Percentiles rank a stretch among this genome's conserved stretches.
phyloP scores from a whole-genome alignment of 768 basidiomycete genomes.

The Rubroboletus satanas region DNA sequence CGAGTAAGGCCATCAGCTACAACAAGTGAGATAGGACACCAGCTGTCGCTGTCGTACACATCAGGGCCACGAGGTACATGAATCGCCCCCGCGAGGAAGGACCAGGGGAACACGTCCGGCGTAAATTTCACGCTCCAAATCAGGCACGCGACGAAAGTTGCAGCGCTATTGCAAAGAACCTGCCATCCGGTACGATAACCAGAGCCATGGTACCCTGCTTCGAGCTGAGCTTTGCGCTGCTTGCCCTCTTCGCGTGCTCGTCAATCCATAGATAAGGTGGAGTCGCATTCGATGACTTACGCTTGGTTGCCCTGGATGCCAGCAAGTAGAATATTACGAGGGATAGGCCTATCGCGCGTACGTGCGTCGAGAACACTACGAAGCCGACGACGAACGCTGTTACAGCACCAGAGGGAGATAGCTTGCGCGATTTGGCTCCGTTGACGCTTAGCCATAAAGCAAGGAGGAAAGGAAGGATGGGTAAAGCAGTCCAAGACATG shows the following conservation, averaged over 20 bases:
- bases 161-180: conserved; percentile 76
- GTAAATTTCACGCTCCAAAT: conserved; percentile 63
- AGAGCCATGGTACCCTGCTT: conserved; percentile 70
- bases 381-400: conserved; percentile 79
- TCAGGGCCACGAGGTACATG: conserved; percentile 10
- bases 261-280: not conserved
- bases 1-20: conserved; percentile 54
- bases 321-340: conserved; percentile 76
- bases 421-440: conserved; percentile 69
- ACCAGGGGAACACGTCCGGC: conserved; percentile 41
- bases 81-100: conserved; percentile 12
- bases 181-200: conserved; percentile 79
- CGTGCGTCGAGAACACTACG: conserved; percentile 62
- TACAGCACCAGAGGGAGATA: conserved; percentile 72
- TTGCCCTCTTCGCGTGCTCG: conserved; percentile 54
- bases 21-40: conserved; percentile 58
- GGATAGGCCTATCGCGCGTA: conserved; percentile 59
- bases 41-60: conserved; percentile 40
- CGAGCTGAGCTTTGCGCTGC: conserved; percentile 65
- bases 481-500: conserved; percentile 31
- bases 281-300: conserved; percentile 34
- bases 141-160: conserved; percentile 55
- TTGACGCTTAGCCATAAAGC: conserved; percentile 58
- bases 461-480: conserved; percentile 41
- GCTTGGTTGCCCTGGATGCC: conserved; percentile 82